Conservation (phyloP, 208 protist species). For the Acanthamoeba royreba region DNA sequence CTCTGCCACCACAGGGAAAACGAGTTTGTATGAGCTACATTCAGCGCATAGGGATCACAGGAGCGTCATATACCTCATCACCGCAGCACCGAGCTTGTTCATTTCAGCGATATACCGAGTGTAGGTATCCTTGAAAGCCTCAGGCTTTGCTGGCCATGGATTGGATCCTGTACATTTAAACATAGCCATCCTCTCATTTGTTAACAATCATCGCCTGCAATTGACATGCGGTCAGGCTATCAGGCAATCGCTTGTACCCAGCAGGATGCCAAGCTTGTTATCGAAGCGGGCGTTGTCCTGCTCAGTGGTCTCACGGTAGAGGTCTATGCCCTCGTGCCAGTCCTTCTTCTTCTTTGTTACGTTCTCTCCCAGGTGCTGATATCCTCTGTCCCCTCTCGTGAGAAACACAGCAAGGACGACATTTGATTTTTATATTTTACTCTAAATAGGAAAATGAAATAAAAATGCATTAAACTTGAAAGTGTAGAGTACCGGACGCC, state of each 20-base stretch:
- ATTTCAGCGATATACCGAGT: background rate
- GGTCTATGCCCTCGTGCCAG: constrained; percentile 41
- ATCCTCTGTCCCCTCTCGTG: background rate
- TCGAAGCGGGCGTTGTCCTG: background rate
- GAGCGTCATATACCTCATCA: background rate
- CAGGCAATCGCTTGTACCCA: background rate
- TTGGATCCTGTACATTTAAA: background rate
- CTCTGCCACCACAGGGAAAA: background rate
- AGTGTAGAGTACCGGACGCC: background rate
- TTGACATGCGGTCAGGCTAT: background rate
- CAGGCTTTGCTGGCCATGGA: background rate
- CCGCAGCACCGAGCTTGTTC: background rate
- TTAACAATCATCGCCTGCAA: background rate
- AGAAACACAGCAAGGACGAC: too few species aligned
- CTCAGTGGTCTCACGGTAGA: background rate
- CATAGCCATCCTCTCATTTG: background rate
- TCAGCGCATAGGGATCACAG: background rate
- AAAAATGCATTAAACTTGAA: background rate
- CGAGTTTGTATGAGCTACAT: background rate
- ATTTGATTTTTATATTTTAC: too few species aligned
- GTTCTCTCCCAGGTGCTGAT: constrained; percentile 41
- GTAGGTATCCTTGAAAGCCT: background rate
- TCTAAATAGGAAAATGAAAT: background rate
- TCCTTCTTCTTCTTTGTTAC: constrained; percentile 41
- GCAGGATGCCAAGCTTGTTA: background rate